Evolutionary conservation across 192 early-diverging fungal species (phyloP), one percentile per base, ranked within the genome.

Genomic region (Diversispora epigaea): DNA sequence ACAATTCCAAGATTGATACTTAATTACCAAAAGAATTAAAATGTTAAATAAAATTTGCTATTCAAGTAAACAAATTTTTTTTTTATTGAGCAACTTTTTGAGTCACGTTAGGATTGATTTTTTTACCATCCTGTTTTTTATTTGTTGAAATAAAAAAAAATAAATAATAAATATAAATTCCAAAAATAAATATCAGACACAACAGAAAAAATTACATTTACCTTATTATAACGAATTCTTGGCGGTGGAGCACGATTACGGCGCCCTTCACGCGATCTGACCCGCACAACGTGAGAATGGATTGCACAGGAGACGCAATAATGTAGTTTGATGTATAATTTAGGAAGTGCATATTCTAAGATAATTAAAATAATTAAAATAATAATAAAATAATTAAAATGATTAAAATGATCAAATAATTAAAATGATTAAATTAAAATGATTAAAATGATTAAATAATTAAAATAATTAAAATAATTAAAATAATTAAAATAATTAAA

Each of bases 261-360:
- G 84, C 96, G 93, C 77, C 87, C 91, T 55, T 81, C 90, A 76
- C 87, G 86, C 79, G 95, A 97, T 79, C 95, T 93, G 55, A 97
- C 95, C 86, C 95, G 92, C 76, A 98, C 95, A 73, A 94, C 88
- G 79, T 94, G 91, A 75, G 91, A 84, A 89, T 99, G 95, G 78
- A 99, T 96, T 69, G 92, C 95, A 85, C 92, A 94, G 64, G 91
- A 91, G 46, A 94, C 85, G 82, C 97, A 99, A 93, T 96, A 93
- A 85, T 95, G 95, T 83, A 89, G 89, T 92, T 99, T 97, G 87
- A 96, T 89, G 92, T 99, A 99, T 81, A 98, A 87, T 88, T 98
- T 99, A 86, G 97, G 97, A 79, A 98, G 91, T 75, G 91, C 91
- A 86, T 97, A 97, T 84, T 93, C 86, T 84, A 74, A n/a, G 25